Evolutionary conservation across 2,329 filamentous ascomycete genomes (phyloP).

Genomic region (Botrytis cinerea): DNA sequence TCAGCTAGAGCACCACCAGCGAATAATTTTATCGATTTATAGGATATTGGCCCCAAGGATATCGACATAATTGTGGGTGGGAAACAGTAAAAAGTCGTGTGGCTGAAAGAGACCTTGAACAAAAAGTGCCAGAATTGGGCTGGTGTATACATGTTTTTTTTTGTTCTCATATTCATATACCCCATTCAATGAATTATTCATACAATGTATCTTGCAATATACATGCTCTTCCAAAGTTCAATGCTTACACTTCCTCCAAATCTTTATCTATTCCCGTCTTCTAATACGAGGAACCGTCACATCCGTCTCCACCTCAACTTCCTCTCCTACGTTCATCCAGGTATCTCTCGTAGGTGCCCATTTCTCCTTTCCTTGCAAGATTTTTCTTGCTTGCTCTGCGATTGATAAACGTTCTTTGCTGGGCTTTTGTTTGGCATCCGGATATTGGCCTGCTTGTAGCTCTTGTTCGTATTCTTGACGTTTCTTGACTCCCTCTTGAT

Average conservation of each 20-base stretch:
- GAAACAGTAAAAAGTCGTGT: neutral
- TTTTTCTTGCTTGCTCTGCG: conserved; percentile 60
- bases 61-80: no score
- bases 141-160: neutral
- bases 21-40: no score
- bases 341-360: conserved; percentile 50
- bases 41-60: neutral
- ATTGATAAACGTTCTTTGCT: conserved; percentile 48
- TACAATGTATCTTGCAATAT: neutral
- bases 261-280: conserved; percentile 9
- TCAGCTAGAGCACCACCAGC: neutral
- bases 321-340: conserved; percentile 42
- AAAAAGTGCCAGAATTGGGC: neutral
- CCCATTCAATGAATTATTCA: conserved; percentile 2
- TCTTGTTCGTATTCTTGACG: conserved; percentile 10
- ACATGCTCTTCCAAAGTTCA: neutral
- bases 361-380: conserved; percentile 60
- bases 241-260: neutral
- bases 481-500: conserved; percentile 49
- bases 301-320: conserved; percentile 40
- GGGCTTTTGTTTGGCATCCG: conserved; percentile 38
- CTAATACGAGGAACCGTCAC: conserved; percentile 28
- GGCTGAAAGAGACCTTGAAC: neutral
- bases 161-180: conserved; percentile 10
- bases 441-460: conserved; percentile 40